A percentile compares a stretch with the other conserved stretches of the same genome.
These are phyloP conservation scores for Aureobasidium sp. DNA, from an alignment of 2,329 filamentous ascomycete species.

Conservation along the genomic window DNA sequence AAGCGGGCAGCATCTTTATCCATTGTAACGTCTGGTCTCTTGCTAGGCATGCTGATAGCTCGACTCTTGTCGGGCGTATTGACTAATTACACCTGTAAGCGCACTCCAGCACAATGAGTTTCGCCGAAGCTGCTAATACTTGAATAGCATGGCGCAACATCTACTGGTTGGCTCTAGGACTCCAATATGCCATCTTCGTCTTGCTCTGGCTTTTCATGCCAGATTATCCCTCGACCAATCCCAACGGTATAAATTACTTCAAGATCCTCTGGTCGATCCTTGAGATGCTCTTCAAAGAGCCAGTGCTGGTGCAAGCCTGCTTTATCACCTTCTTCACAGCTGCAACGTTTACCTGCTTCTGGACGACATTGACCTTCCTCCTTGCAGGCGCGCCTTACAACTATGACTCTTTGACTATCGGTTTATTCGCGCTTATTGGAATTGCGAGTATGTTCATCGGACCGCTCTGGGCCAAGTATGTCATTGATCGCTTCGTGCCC, in stretches of 20 bases:
- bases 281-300: slow-evolving; percentile 56
- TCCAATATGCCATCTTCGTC: slow-evolving; percentile 60
- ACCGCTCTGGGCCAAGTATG: slow-evolving; percentile 60
- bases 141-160: slow-evolving; percentile 69
- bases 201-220: slow-evolving; percentile 69
- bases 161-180: slow-evolving; percentile 68
- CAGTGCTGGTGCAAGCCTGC: slow-evolving; percentile 62
- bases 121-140: neutral
- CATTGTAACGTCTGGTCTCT: slow-evolving; percentile 66
- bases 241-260: slow-evolving; percentile 56
- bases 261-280: slow-evolving; percentile 58
- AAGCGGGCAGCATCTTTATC: slow-evolving; percentile 63
- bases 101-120: too few relatives aligned
- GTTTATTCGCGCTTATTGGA: slow-evolving; percentile 72
- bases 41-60: slow-evolving; percentile 69
- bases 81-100: slow-evolving; percentile 41
- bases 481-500: slow-evolving; percentile 65
- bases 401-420: slow-evolving; percentile 61
- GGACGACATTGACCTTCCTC: slow-evolving; percentile 74
- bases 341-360: slow-evolving; percentile 59
- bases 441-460: slow-evolving; percentile 60
- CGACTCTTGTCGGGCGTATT: slow-evolving; percentile 69
- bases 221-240: slow-evolving; percentile 71
- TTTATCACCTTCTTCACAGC: slow-evolving; percentile 57
- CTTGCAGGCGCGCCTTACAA: slow-evolving; percentile 62